Percentiles rank a stretch among this genome's conserved stretches.
Conservation (phyloP, 2,329 filamentous ascomycete genomes). For the Diaporthe vexans region DNA sequence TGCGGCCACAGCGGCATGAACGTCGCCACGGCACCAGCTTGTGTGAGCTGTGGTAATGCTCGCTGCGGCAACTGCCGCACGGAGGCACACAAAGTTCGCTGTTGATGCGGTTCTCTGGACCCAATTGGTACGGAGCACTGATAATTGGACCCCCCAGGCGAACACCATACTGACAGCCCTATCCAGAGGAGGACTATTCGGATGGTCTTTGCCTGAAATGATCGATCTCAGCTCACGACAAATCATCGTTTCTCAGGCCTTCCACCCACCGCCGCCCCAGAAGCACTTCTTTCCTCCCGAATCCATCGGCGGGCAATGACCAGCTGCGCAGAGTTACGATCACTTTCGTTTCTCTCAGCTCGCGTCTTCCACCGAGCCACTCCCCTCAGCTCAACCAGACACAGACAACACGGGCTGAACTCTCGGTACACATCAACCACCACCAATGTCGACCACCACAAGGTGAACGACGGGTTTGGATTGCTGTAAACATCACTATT, state of each 20-base stretch:
- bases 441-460: background rate
- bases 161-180: background rate
- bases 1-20: constrained; percentile 25
- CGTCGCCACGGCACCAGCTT: background rate
- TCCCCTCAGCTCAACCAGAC: background rate
- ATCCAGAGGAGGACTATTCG: background rate
- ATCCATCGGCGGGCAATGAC: background rate
- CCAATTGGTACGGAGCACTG: background rate
- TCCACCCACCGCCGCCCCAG: background rate
- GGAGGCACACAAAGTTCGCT: constrained; percentile 5
- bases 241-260: background rate
- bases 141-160: background rate
- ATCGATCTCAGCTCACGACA: background rate
- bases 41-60: constrained; percentile 2
- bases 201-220: background rate
- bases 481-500: background rate
- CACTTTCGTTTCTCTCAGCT: background rate
- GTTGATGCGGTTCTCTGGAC: background rate
- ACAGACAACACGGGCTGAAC: background rate
- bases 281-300: background rate
- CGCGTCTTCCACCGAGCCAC: background rate
- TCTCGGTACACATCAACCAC: background rate
- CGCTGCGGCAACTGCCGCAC: background rate
- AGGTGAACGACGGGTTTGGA: background rate
- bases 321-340: background rate